Percentiles rank a stretch among this genome's conserved stretches.
Conservation (phyloP, 129 eudicot species). For the Flaveria ramosissima region DNA sequence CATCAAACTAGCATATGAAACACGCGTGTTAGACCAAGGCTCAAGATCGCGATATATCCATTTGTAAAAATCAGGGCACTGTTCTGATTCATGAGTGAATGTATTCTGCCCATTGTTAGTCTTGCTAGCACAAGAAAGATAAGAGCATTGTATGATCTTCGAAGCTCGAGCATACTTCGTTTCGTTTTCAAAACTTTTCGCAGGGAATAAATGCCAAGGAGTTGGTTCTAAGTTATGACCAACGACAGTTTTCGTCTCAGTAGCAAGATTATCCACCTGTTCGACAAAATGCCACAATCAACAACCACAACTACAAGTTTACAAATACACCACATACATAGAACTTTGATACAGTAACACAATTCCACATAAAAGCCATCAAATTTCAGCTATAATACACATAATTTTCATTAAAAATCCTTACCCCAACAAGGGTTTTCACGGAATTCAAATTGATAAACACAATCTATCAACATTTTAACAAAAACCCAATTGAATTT, state of each 20-base stretch:
- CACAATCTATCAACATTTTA: too few species aligned
- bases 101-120: neutral
- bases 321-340: neutral
- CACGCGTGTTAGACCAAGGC: conserved; percentile 57
- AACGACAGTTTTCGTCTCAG: conserved; percentile 59
- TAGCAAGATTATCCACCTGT: conserved; percentile 56
- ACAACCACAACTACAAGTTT: neutral
- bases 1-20: conserved; percentile 44
- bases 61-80: conserved; percentile 52
- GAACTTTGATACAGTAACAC: neutral
- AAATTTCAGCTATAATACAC: neutral
- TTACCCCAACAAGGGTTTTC: neutral
- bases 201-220: conserved; percentile 81
- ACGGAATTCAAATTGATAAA: conserved; percentile 16
- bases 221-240: conserved; percentile 87
- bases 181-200: conserved; percentile 37
- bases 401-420: too few species aligned
- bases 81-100: conserved; percentile 20
- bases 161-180: conserved; percentile 52
- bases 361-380: neutral
- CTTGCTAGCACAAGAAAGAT: conserved; percentile 46
- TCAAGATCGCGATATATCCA: conserved; percentile 59
- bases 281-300: conserved; percentile 33
- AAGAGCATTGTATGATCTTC: conserved; percentile 61
- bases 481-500: too few species aligned